These are phyloP conservation scores for Colletotrichum sp. DNA, from an alignment of 2,329 filamentous ascomycete genomes.

Conservation along the genomic window DNA sequence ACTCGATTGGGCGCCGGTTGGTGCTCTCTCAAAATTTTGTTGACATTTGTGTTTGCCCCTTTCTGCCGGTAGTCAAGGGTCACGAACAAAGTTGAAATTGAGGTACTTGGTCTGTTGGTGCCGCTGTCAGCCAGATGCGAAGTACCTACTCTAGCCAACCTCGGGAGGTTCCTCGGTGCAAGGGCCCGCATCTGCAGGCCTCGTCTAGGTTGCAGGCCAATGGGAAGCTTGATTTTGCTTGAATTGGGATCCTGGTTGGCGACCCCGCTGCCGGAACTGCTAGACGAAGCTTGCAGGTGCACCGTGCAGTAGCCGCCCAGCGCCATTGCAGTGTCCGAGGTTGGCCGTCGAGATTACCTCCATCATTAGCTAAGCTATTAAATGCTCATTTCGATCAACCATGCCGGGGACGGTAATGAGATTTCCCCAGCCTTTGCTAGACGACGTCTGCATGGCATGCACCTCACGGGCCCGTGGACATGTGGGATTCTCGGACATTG, in stretches of 20 bases:
- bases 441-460: neutral
- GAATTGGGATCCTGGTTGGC: neutral
- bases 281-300: slow-evolving; percentile 17
- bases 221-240: slow-evolving; percentile 17
- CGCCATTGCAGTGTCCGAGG: neutral
- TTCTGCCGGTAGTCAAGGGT: slow-evolving; percentile 22
- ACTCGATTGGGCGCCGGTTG: neutral
- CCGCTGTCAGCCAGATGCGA: neutral
- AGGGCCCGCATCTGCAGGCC: slow-evolving; percentile 13
- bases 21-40: slow-evolving; percentile 18
- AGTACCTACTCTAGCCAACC: neutral
- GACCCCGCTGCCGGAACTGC: neutral
- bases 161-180: slow-evolving; percentile 8
- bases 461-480: neutral
- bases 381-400: neutral
- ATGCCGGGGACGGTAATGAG: neutral
- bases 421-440: neutral
- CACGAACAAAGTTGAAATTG: slow-evolving; percentile 10
- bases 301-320: neutral
- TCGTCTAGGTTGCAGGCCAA: slow-evolving; percentile 16
- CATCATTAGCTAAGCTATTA: neutral
- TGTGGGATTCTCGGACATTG: neutral
- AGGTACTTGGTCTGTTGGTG: neutral
- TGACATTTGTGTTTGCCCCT: slow-evolving; percentile 21
- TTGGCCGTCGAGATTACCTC: neutral